Conservation (phyloP, 2,329 filamentous ascomycete genomes). For the Botryosphaeria agaves region DNA sequence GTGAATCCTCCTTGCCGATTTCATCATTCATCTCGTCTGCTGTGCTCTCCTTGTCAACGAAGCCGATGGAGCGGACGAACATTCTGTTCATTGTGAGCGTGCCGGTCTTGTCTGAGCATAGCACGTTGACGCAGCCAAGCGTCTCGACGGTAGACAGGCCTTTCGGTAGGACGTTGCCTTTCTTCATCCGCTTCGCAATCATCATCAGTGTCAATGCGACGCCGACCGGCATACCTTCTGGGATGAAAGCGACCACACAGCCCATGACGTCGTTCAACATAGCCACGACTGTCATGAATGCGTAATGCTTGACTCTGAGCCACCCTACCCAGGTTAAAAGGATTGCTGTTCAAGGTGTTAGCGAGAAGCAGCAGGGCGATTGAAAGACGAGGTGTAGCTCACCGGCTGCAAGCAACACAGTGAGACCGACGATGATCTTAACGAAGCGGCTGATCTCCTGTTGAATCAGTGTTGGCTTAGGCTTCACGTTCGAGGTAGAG, state of each 20-base stretch:
- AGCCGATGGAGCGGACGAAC: constrained; percentile 22
- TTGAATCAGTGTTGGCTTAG: constrained; percentile 23
- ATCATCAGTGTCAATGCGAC: constrained; percentile 22
- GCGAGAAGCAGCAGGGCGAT: too few species aligned
- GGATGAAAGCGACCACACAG: constrained; percentile 15
- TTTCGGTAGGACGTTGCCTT: constrained; percentile 24
- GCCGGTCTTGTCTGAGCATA: constrained; percentile 27
- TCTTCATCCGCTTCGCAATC: constrained; percentile 26
- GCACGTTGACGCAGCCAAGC: constrained; percentile 26
- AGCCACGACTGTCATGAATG: constrained; percentile 24
- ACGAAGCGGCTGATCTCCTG: constrained; percentile 28
- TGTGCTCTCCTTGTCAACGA: constrained; percentile 17
- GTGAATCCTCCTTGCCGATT: too few species aligned
- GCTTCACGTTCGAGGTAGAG: constrained; percentile 19
- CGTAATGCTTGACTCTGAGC: constrained; percentile 19
- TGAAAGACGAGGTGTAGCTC: too few species aligned
- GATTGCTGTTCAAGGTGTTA: too few species aligned
- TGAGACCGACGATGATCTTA: constrained; percentile 23
- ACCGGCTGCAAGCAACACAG: constrained; percentile 19
- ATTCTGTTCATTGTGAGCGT: constrained; percentile 29
- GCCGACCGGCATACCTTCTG: constrained; percentile 13
- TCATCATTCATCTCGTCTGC: constrained; percentile 12
- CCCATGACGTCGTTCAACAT: constrained; percentile 31
- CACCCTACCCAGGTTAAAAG: constrained; percentile 28
- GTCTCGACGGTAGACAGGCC: constrained; percentile 25